Base-by-base conservation (phyloP, 2,329 filamentous ascomycete genomes). In the Furcasterigmium sp. region DNA sequence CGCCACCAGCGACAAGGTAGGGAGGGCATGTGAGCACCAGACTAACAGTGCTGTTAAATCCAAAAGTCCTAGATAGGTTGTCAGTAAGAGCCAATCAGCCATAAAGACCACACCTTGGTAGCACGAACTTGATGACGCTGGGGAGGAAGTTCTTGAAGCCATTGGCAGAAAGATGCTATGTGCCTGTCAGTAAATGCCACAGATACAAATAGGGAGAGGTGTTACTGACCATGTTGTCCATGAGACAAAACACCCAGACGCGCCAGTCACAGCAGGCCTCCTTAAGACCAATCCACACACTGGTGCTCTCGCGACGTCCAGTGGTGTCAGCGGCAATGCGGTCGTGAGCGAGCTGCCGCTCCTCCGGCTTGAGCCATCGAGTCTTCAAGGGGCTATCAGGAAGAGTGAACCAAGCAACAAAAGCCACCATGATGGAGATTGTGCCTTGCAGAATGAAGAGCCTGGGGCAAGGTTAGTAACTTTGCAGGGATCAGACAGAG, bases 211-310 rank as follows among this genome's bases (percentile, higher is more conserved):
- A 7, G 11, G 23, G 11, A 7, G 23, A 11, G 23, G 7, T 11
- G 11, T 11, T 26, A 7, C 23, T 26, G 7, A 26, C 23, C 46
- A 73, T 64, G 52, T 75, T 74, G 45, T 72, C 67, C 68, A 74
- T 74, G 26, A 73, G 58, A 7, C 66, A 68, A 43, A 76, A 69
- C 14, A 76, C 56, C 64, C 70, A 76, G 3, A 72, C 62, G 39
- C 69, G 64, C 25, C 67, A 68, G 49, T 77, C 73, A 7, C 52
- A 57, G 6, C 59, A 56, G 9, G 72, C 71, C 40, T 70, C 62
- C 37, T 64, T 56, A 32, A 75, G 62, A 32, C 73, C 72, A 15
- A 57, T 56, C 54, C 52, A 67, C 5, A 64, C 66, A 28, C 59
- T 69, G 1, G 63, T 69, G 25, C 59, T 61, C 11, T 60, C 60